Evolutionary conservation across 345 rosid species (phyloP).

Genomic region (Dipteronia dyeriana): DNA sequence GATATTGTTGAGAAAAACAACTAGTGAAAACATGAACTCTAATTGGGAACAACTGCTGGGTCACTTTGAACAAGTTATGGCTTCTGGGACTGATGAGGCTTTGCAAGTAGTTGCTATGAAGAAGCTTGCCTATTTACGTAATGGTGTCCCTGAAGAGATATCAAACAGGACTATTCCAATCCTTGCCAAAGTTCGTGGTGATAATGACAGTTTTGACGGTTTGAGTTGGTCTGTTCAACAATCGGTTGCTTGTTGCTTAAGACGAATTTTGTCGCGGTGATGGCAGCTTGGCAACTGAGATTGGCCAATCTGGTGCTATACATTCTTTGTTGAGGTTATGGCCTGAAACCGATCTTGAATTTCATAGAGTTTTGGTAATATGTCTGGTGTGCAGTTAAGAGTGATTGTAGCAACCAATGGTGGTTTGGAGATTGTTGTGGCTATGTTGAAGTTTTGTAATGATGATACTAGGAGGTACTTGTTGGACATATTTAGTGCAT

Average conservation of each 20-base stretch:
- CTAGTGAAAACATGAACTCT: constrained; percentile 7
- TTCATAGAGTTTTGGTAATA: constrained; percentile 34
- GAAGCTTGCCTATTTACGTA: constrained; percentile 38
- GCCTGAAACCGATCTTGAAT: constrained; percentile 25
- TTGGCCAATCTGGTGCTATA: constrained; percentile 47
- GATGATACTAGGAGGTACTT: constrained; percentile 40
- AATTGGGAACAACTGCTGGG: constrained; percentile 48
- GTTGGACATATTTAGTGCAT: constrained; percentile 64
- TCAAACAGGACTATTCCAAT: constrained; percentile 36
- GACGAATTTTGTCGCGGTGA: constrained; percentile 38
- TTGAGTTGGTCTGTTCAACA: constrained; percentile 31
- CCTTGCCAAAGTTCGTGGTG: constrained; percentile 37
- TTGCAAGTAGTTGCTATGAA: constrained; percentile 38
- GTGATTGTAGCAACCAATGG: constrained; percentile 38
- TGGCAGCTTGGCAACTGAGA: constrained; percentile 35
- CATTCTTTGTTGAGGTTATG: constrained; percentile 41
- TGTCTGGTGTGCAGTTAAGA: constrained; percentile 58
- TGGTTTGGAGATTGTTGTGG: constrained; percentile 47
- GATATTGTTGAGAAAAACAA: not conserved
- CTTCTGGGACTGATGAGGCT: constrained; percentile 35
- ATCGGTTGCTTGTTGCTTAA: constrained; percentile 47
- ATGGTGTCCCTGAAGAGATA: constrained; percentile 33
- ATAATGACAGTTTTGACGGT: constrained; percentile 18
- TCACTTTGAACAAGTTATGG: constrained; percentile 37
- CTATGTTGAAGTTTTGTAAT: constrained; percentile 35